phyloP scores from a whole-genome alignment of 371 early-diverging fungal genomes.

The Mortierella sp. region DNA sequence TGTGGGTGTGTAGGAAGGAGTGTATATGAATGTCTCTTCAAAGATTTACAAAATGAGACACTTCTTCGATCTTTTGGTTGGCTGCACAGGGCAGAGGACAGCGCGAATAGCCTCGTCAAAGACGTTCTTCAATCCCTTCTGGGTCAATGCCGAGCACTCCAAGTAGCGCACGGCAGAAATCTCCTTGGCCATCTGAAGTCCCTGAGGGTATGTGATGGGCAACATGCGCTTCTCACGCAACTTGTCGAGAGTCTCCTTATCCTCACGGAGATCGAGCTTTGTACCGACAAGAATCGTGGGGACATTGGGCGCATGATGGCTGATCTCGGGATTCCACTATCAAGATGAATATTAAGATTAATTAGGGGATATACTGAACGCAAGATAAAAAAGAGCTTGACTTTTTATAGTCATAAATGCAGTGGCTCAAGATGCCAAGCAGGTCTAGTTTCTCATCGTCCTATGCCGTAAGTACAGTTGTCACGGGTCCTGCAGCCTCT shows the following conservation, averaged over 20 bases:
- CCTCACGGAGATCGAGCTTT: slow-evolving; percentile 98
- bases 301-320: slow-evolving; percentile 94
- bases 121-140: slow-evolving; percentile 97
- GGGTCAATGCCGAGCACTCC: slow-evolving; percentile 99
- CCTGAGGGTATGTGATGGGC: slow-evolving; percentile 92
- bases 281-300: slow-evolving; percentile 98
- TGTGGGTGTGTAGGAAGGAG: neutral
- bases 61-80: slow-evolving; percentile 73
- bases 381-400: neutral
- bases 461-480: no score
- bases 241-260: slow-evolving; percentile 89
- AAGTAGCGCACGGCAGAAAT: slow-evolving; percentile 94
- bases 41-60: slow-evolving; percentile 77
- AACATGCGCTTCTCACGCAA: slow-evolving; percentile 89
- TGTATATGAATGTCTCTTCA: neutral
- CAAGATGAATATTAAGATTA: neutral
- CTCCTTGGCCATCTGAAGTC: slow-evolving; percentile 91
- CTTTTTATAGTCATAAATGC: neutral
- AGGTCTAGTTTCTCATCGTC: neutral
- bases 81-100: slow-evolving; percentile 82
- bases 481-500: no score
- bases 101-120: slow-evolving; percentile 99
- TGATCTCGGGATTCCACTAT: slow-evolving; percentile 96
- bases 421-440: neutral
- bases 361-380: neutral